Evolutionary conservation across 192 early-diverging fungal species (phyloP).

Genomic region (Backusella parvicylindrica): DNA sequence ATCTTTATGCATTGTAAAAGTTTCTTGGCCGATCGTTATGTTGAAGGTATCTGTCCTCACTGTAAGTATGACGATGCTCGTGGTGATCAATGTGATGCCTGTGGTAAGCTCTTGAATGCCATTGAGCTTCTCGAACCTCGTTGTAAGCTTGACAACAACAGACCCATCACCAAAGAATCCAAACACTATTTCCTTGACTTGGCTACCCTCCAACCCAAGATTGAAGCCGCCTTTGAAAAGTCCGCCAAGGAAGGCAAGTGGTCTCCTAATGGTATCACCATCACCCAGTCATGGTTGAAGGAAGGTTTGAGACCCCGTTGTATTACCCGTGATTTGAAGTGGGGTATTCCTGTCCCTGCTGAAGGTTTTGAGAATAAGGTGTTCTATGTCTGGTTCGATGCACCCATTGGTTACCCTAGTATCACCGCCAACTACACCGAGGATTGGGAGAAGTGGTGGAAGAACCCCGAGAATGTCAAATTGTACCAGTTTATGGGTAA

Average conservation of each 20-base stretch:
- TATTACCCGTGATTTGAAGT: slow-evolving; percentile 98
- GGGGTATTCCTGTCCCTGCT: slow-evolving; percentile 94
- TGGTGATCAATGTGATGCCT: slow-evolving; percentile 98
- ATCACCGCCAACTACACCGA: slow-evolving; percentile 95
- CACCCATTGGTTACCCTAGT: slow-evolving; percentile 95
- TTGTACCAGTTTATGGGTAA: slow-evolving; percentile 99
- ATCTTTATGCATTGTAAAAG: slow-evolving; percentile 30
- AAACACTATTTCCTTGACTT: slow-evolving; percentile 92
- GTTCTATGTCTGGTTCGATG: slow-evolving; percentile 99
- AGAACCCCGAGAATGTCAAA: slow-evolving; percentile 93
- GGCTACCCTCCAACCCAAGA: slow-evolving; percentile 64
- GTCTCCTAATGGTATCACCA: slow-evolving; percentile 82
- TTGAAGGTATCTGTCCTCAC: slow-evolving; percentile 92
- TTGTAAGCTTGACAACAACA: slow-evolving; percentile 88
- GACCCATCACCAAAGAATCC: slow-evolving; percentile 78
- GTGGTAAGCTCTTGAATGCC: slow-evolving; percentile 88
- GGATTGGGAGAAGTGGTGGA: slow-evolving; percentile 99
- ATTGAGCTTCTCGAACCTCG: slow-evolving; percentile 89
- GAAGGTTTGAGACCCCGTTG: slow-evolving; percentile 90
- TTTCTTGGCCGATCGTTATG: slow-evolving; percentile 97
- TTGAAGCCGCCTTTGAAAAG: slow-evolving; percentile 73
- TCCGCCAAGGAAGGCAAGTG: slow-evolving; percentile 71
- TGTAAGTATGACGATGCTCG: slow-evolving; percentile 91
- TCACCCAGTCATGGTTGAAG: slow-evolving; percentile 91
- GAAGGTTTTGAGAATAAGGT: slow-evolving; percentile 85